Percentiles rank a stretch among this genome's conserved stretches.
phyloP scores from a whole-genome alignment of 2,329 filamentous ascomycete species.

The Byssoonygena ceratinophila region DNA sequence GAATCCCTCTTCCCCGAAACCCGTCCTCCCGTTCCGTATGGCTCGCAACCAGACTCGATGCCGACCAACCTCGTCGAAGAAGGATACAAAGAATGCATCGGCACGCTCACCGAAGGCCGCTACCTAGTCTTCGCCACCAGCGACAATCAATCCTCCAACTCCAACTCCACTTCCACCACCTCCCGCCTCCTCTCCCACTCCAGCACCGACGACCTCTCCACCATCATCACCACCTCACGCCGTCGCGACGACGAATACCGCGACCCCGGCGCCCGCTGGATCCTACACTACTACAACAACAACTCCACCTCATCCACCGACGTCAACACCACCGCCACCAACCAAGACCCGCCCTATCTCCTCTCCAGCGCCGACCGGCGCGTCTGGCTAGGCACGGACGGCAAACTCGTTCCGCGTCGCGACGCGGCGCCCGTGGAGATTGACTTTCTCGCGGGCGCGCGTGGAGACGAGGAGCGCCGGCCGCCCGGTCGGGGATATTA shows the following conservation, averaged over 20 bases:
- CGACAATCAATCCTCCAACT: neutral
- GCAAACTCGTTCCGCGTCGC: constrained; percentile 5
- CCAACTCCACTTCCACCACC: neutral
- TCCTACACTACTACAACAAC: constrained; percentile 17
- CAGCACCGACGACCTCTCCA: constrained; percentile 1
- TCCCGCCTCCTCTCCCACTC: constrained; percentile 12
- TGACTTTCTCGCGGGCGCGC: constrained; percentile 3
- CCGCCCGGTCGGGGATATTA: constrained; percentile 8
- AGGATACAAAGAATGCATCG: constrained; percentile 45
- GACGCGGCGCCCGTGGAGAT: constrained; percentile 15
- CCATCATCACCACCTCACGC: neutral
- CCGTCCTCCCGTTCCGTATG: constrained; percentile 43
- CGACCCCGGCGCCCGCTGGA: constrained; percentile 9
- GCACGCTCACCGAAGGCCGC: constrained; percentile 45
- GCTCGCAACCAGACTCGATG: constrained; percentile 31
- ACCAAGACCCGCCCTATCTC: constrained; percentile 15
- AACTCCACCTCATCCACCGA: constrained; percentile 10
- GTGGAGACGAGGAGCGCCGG: neutral
- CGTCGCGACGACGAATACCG: neutral
- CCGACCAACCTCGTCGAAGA: constrained; percentile 34
- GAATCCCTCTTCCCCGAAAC: constrained; percentile 30
- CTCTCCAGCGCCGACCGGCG: constrained; percentile 11
- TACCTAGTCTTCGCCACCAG: constrained; percentile 38
- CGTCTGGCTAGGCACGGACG: constrained; percentile 14
- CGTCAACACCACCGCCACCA: constrained; percentile 13